Conservation (phyloP, 345 rosid species). For the Brassica nigra region DNA sequence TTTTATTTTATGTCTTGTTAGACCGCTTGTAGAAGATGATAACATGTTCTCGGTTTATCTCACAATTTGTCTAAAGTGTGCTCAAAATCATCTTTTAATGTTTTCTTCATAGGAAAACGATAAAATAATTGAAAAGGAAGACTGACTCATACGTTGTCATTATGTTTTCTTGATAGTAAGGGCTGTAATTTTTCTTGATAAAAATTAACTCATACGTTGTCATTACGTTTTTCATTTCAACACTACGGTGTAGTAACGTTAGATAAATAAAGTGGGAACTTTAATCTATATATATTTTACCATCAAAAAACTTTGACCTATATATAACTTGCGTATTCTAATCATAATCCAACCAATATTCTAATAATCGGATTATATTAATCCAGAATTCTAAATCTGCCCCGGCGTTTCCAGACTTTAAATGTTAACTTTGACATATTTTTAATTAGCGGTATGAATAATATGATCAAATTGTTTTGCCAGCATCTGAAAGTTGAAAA, state of each 20-base stretch:
- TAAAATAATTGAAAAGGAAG: neutral
- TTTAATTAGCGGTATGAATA: neutral
- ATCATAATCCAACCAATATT: neutral
- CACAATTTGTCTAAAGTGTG: neutral
- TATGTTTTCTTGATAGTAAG: neutral
- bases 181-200: neutral
- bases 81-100: neutral
- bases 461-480: neutral
- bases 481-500: conserved; percentile 2
- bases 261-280: neutral
- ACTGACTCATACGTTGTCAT: neutral
- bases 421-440: conserved; percentile 23
- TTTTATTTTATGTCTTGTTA: neutral
- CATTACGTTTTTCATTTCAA: neutral
- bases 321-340: neutral
- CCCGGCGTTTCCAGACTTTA: conserved; percentile 39
- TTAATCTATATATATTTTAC: neutral
- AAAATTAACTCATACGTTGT: neutral
- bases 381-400: conserved; percentile 20
- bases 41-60: neutral
- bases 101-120: neutral
- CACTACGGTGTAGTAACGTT: neutral
- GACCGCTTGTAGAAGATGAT: neutral
- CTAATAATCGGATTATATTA: neutral
- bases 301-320: neutral